phyloP scores from a whole-genome alignment of 1,139 yeast species.

The Petasospora fabianii region DNA sequence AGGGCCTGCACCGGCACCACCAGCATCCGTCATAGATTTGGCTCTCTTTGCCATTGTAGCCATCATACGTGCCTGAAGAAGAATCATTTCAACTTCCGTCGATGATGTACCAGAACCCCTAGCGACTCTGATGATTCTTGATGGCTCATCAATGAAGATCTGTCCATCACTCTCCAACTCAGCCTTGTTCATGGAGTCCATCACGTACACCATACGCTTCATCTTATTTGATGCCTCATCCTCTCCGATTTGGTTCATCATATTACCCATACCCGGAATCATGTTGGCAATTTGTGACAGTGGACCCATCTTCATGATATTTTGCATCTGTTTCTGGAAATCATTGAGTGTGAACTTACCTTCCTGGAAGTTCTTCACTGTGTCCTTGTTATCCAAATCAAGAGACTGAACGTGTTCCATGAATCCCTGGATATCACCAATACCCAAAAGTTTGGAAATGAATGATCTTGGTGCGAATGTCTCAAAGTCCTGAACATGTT shows the following conservation, averaged over 20 bases:
- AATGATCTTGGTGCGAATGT: conserved; percentile 87
- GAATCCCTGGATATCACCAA: conserved; percentile 91
- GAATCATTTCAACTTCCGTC: conserved; percentile 88
- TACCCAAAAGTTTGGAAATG: conserved; percentile 84
- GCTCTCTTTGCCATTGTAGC: conserved; percentile 85
- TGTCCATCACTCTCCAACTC: conserved; percentile 92
- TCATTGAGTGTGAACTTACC: conserved; percentile 92
- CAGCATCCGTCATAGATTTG: conserved; percentile 50
- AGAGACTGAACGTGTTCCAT: conserved; percentile 91
- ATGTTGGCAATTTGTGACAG: conserved; percentile 87
- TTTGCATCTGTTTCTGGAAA: conserved; percentile 92
- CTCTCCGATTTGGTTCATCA: conserved; percentile 86
- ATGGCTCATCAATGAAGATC: conserved; percentile 75
- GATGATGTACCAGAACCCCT: conserved; percentile 95
- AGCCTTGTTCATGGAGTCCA: conserved; percentile 94
- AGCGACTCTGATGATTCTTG: conserved; percentile 85
- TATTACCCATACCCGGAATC: conserved; percentile 90
- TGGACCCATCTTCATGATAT: conserved; percentile 95
- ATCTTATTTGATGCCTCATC: conserved; percentile 81
- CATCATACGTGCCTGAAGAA: conserved; percentile 93
- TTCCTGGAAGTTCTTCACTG: conserved; percentile 89
- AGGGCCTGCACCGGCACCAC: conserved; percentile 38
- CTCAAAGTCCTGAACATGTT: conserved; percentile 91
- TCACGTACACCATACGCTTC: conserved; percentile 84
- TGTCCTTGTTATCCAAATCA: conserved; percentile 86